These are phyloP conservation scores for Eleusine coracana DNA, from an alignment of 176 grass and related monocot genomes.

Conservation along the genomic window DNA sequence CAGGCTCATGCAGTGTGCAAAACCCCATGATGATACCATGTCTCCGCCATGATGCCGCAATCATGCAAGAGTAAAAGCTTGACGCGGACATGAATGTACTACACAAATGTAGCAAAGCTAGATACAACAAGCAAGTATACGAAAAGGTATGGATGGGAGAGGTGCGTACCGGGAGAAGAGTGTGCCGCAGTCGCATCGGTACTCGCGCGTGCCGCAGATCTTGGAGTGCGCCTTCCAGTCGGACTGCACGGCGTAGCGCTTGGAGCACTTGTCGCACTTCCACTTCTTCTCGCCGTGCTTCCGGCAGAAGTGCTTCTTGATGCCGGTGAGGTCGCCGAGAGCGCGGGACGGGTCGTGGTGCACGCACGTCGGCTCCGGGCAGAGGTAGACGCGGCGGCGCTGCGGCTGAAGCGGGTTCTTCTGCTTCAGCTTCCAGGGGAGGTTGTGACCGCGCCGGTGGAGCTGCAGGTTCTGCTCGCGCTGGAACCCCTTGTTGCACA, in stretches of 20 bases:
- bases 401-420: slow-evolving; percentile 71
- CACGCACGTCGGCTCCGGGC: slow-evolving; percentile 92
- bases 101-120: background rate
- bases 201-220: slow-evolving; percentile 98
- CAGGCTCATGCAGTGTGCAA: slow-evolving; percentile 52
- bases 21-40: slow-evolving; percentile 55
- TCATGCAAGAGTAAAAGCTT: slow-evolving; percentile 27
- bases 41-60: slow-evolving; percentile 51
- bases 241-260: slow-evolving; percentile 96
- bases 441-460: slow-evolving; percentile 94
- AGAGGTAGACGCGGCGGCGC: slow-evolving; percentile 90
- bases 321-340: slow-evolving; percentile 94
- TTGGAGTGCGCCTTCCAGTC: slow-evolving; percentile 99
- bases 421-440: slow-evolving; percentile 98
- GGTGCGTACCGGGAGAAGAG: slow-evolving; percentile 83
- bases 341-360: slow-evolving; percentile 93
- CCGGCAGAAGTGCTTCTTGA: slow-evolving; percentile 99
- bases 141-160: too few relatives aligned
- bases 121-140: background rate
- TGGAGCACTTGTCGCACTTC: slow-evolving; percentile 99
- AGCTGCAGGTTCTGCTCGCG: slow-evolving; percentile 99
- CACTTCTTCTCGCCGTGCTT: slow-evolving; percentile 99
- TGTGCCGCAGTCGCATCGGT: slow-evolving; percentile 97
- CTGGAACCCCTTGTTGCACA: slow-evolving; percentile 99
- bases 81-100: background rate